Conservation (phyloP, 1,284 basidiomycete genomes). For the Mycosarcoma mackinlayi region DNA sequence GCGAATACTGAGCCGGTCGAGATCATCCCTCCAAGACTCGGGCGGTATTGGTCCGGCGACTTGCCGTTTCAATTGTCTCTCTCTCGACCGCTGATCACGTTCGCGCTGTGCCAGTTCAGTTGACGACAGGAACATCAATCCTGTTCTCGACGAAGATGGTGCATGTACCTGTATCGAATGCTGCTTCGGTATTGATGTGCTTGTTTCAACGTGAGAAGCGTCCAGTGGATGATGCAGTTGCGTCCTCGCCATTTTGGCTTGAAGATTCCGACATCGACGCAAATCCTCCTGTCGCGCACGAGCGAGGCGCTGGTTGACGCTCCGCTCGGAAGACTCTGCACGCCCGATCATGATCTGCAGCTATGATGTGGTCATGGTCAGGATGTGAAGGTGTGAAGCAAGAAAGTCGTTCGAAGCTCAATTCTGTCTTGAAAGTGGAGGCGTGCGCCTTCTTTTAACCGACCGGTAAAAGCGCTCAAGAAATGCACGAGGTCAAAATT, state of each 20-base stretch:
- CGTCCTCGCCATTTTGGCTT: slow-evolving; percentile 23
- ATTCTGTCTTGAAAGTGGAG: slow-evolving; percentile 11
- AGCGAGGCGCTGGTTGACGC: slow-evolving; percentile 40
- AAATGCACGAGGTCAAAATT: slow-evolving; percentile 1
- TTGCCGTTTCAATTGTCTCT: slow-evolving; percentile 32
- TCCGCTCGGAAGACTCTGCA: slow-evolving; percentile 16
- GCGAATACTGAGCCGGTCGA: slow-evolving; percentile 29
- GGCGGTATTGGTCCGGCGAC: slow-evolving; percentile 51
- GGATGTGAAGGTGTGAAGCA: neutral
- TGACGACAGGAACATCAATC: slow-evolving; percentile 29
- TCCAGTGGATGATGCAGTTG: neutral
- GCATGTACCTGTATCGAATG: neutral
- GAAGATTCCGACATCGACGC: slow-evolving; percentile 32
- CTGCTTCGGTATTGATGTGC: neutral
- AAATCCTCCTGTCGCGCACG: slow-evolving; percentile 36
- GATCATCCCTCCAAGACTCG: slow-evolving; percentile 45
- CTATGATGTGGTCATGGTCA: too few relatives aligned
- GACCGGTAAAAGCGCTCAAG: slow-evolving; percentile 2
- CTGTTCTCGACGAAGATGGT: slow-evolving; percentile 30
- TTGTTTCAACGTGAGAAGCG: neutral
- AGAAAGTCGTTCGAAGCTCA: neutral
- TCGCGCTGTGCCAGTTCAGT: slow-evolving; percentile 31
- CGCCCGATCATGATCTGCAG: neutral
- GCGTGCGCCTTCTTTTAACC: neutral
- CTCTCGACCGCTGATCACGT: slow-evolving; percentile 17